Evolutionary conservation across 73 alveolate species (phyloP), one percentile per base, ranked within the genome.

Genomic region (Paramecium primaurelia): DNA sequence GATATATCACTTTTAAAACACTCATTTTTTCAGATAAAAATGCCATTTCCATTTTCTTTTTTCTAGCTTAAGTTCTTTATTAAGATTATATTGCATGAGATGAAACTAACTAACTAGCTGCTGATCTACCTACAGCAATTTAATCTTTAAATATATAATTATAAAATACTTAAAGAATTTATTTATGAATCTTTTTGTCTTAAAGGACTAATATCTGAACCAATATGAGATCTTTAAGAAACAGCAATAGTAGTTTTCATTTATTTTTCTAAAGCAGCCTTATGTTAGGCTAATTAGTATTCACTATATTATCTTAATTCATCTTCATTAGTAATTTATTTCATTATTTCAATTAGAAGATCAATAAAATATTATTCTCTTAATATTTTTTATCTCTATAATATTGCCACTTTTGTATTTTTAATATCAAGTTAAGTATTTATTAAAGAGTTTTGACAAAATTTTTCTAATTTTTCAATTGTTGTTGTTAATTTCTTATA

Each of bases 281-380:
- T 80, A 80, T 80, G 91, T 11, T 45, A 9, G 8, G 47, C 51
- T 28, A 80, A 32, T 28, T 80, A 28, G 25, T 80, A 80, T 47
- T 80, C 91, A 80, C 73, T 40, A 80, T 80, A 80, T 80, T 49
- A 49, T 47, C 75, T 59, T 89, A 89, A 45, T 71, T 89, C 94
- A 34, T 71, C 71, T 47, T 89, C 88, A 14, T 77, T 64, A 3
- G 88, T 77, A 12, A 89, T 47, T 8, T 45, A 77, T 73, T 89
- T 89, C 80, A 89, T 77, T n/a, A 89, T 77, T 44, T 64, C 80
- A 9, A 89, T 71, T 7, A 89, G 59, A 11, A 89, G 49, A 89
- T 89, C 94, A 2, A 89, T 89, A n/a, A 71, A 89, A 73, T 71
- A 89, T 44, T 89, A 89, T 47, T 89, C 94, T n/a, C 64, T 47